Evolutionary conservation across 306 rosid genomes (phyloP).

Genomic region (Prunus mongolica): DNA sequence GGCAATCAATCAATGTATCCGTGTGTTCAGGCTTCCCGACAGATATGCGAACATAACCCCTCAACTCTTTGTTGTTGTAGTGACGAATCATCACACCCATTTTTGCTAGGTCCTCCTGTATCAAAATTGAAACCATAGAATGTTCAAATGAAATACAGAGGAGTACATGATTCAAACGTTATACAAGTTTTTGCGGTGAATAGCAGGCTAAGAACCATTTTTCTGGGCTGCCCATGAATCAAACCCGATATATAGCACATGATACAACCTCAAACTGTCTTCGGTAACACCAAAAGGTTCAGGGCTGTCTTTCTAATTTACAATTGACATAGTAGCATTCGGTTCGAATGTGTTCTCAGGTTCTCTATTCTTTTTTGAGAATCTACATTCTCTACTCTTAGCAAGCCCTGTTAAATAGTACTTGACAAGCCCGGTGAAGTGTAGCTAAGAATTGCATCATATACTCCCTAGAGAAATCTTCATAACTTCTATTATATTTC

Average conservation of each 20-base stretch:
- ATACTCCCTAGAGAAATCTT: neutral
- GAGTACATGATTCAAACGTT: neutral
- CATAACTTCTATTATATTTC: neutral
- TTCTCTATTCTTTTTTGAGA: neutral
- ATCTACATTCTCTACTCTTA: too few relatives aligned
- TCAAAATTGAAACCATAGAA: neutral
- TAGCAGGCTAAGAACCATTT: neutral
- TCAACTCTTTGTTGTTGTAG: constrained; percentile 82
- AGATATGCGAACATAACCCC: constrained; percentile 81
- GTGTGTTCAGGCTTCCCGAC: constrained; percentile 98
- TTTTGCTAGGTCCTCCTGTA: constrained; percentile 84
- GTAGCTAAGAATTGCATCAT: neutral
- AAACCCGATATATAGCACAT: neutral
- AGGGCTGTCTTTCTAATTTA: too few relatives aligned
- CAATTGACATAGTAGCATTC: neutral
- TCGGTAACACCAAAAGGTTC: neutral
- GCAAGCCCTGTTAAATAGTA: too few relatives aligned
- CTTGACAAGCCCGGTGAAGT: neutral
- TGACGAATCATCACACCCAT: constrained; percentile 99
- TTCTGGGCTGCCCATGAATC: neutral
- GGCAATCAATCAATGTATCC: constrained; percentile 61
- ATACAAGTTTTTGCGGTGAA: neutral
- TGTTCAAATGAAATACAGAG: neutral
- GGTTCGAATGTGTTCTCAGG: neutral
- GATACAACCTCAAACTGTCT: neutral